phyloP scores from a whole-genome alignment of 2,329 filamentous ascomycete genomes.

The Fusarium sp. region DNA sequence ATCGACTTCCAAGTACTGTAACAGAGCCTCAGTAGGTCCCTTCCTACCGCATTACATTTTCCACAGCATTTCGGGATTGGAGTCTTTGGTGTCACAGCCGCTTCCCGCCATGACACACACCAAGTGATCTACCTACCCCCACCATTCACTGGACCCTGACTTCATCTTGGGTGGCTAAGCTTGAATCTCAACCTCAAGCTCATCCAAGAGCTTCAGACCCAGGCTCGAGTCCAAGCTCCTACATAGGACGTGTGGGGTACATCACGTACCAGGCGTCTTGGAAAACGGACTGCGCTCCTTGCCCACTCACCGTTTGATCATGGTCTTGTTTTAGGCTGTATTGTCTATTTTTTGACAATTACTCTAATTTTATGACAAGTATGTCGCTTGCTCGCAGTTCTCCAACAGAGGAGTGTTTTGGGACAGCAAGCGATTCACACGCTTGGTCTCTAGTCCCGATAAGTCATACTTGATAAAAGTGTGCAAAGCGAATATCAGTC shows the following conservation, averaged over 20 bases:
- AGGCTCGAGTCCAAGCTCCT: slow-evolving; percentile 35
- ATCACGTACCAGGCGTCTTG: slow-evolving; percentile 14
- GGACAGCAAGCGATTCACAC: slow-evolving; percentile 6
- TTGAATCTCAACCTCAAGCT: slow-evolving; percentile 37
- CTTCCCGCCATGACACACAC: slow-evolving; percentile 15
- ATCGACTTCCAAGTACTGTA: slow-evolving; percentile 37
- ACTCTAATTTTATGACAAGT: background rate
- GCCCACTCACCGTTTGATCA: slow-evolving; percentile 33
- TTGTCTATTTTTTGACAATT: slow-evolving; percentile 13
- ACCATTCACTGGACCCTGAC: slow-evolving; percentile 35
- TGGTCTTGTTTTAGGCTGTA: slow-evolving; percentile 22
- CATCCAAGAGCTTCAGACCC: slow-evolving; percentile 34
- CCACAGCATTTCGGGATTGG: slow-evolving; percentile 37
- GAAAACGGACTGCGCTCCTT: slow-evolving; percentile 20
- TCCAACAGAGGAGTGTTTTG: slow-evolving; percentile 10
- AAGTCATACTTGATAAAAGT: slow-evolving; percentile 3
- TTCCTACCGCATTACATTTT: slow-evolving; percentile 33
- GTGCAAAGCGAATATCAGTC: slow-evolving; percentile 9
- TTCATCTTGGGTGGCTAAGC: slow-evolving; percentile 26
- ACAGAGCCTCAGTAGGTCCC: slow-evolving; percentile 46
- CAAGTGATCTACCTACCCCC: slow-evolving; percentile 32
- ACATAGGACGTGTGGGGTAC: slow-evolving; percentile 44
- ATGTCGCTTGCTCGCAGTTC: background rate
- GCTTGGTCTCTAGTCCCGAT: slow-evolving; percentile 4
- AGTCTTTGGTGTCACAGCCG: slow-evolving; percentile 19